Evolutionary conservation across 306 rosid genomes (phyloP), one percentile per base, ranked within the genome.

Genomic region (Castanospermum australe): DNA sequence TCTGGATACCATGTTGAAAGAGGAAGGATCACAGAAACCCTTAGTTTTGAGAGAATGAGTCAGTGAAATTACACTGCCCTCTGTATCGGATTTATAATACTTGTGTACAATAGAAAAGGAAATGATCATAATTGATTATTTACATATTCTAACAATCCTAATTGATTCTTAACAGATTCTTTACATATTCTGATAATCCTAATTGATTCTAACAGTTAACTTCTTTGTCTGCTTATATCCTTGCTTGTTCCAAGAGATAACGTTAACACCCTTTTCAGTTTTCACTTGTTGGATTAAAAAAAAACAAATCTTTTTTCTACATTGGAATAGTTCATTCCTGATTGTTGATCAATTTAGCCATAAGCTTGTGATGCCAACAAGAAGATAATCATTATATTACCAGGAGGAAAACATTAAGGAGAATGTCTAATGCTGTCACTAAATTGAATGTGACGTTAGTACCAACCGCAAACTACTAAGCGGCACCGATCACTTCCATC

Each of bases 401-500:
- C 4, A 59, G 21, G 42, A 50, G 39, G 56, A 36, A 82, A 59
- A 11, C 64, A 71, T 15, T 17, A 65, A 20, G 22, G 52, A 77
- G 15, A 63, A 71, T 63, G 65, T n/a, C 63, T 0, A 59, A 47
- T 9, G 0, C 35, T 50, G 35, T 24, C 47, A 54, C 63, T 54
- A 35, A 71, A 75, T 71, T n/a, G 44, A 79, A 62, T 25, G 45
- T 51, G 36, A 71, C 66, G 51, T 51, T 28, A 79, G 15, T 77
- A 32, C 79, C 52, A 20, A 35, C 69, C 41, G 33, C 33, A 51
- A 17, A 51, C 13, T 56, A 56, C 30, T 32, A 71, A 57, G 60
- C 11, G 59, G 11, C 75, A 71, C 24, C 9, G 0, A 78, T 20
- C 38, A 55, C 8, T n/a, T 71, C 33, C 64, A 33, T 71, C 24